phyloP scores from a whole-genome alignment of 371 early-diverging fungal genomes.

The Dinochytrium kinnereticum region DNA sequence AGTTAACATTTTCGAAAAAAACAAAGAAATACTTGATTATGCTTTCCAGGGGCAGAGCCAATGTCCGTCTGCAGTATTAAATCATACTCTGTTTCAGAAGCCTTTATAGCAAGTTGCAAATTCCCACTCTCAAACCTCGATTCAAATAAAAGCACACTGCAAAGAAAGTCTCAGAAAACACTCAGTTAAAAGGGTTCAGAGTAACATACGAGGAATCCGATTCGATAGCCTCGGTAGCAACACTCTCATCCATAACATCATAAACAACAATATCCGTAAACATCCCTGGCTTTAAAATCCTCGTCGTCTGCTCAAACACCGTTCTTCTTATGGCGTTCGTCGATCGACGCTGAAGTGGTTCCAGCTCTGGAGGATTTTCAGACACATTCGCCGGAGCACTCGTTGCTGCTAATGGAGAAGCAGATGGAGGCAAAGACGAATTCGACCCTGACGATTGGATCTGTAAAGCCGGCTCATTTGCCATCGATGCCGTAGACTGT shows the following conservation, averaged over 20 bases:
- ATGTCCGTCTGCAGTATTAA: slow-evolving; percentile 54
- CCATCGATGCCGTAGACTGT: neutral
- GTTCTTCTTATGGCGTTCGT: slow-evolving; percentile 34
- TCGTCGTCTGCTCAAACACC: slow-evolving; percentile 49
- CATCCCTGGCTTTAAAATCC: slow-evolving; percentile 36
- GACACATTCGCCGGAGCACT: neutral
- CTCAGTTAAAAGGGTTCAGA: neutral
- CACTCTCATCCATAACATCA: slow-evolving; percentile 50
- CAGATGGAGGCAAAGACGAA: neutral
- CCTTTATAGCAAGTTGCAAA: slow-evolving; percentile 53
- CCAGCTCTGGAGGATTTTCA: slow-evolving; percentile 15
- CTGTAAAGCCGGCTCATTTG: neutral
- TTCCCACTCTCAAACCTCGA: slow-evolving; percentile 53
- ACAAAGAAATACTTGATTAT: slow-evolving; percentile 48
- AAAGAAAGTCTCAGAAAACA: neutral
- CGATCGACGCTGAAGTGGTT: slow-evolving; percentile 25
- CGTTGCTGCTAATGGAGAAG: neutral
- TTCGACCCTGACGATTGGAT: neutral
- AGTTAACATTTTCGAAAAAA: neutral
- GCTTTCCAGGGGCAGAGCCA: slow-evolving; percentile 47
- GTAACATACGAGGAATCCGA: slow-evolving; percentile 20
- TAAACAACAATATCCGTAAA: slow-evolving; percentile 40
- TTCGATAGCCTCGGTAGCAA: slow-evolving; percentile 11
- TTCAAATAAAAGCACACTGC: slow-evolving; percentile 36
- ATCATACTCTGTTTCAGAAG: slow-evolving; percentile 49